These are phyloP conservation scores for Biancaea sappan DNA, from an alignment of 306 rosid genomes.

Conservation along the genomic window DNA sequence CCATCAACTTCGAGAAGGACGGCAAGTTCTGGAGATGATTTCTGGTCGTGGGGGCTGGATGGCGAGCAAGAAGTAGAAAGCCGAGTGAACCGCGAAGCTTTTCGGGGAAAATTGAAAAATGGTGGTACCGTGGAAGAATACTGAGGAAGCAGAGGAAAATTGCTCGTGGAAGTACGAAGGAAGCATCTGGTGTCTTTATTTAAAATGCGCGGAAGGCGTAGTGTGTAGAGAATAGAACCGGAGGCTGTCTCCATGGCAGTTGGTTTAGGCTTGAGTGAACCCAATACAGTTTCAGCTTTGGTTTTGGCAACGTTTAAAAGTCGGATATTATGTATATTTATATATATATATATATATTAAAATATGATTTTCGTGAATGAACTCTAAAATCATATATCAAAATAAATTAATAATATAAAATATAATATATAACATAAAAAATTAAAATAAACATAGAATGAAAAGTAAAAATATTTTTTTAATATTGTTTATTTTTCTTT, in stretches of 20 bases:
- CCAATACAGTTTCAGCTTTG: background rate
- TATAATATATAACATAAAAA: too few relatives aligned
- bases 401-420: too few relatives aligned
- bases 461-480: too few relatives aligned
- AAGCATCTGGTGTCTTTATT: background rate
- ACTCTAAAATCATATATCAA: too few relatives aligned
- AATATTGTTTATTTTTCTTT: too few relatives aligned
- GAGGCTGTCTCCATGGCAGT: constrained; percentile 49
- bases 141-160: constrained; percentile 32
- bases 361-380: too few relatives aligned
- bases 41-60: constrained; percentile 33
- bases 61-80: constrained; percentile 45
- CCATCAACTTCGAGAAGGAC: constrained; percentile 94
- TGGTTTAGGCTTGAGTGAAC: background rate
- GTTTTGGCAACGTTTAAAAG: background rate
- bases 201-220: constrained; percentile 29
- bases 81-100: constrained; percentile 42
- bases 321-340: too few relatives aligned
- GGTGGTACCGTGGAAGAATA: constrained; percentile 33
- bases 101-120: constrained; percentile 36
- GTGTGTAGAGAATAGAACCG: constrained; percentile 33
- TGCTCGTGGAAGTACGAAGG: constrained; percentile 19
- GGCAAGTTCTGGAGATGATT: constrained; percentile 58
- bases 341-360: too few relatives aligned
- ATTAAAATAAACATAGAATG: too few relatives aligned